phyloP scores from a whole-genome alignment of 805 yeast species.

The Kluyveromyces nonfermentans region DNA sequence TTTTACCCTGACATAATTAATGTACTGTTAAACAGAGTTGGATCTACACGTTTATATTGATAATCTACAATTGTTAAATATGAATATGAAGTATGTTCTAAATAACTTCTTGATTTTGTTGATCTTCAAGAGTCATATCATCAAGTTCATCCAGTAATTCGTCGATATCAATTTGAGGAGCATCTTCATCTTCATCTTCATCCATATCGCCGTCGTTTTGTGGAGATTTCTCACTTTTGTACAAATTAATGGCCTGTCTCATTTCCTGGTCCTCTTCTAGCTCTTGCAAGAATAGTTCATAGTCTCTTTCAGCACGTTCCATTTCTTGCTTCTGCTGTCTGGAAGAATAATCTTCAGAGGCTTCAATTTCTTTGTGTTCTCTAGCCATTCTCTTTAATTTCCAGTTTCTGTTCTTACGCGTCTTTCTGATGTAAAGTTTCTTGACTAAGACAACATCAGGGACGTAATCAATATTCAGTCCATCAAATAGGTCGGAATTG shows the following conservation, averaged over 20 bases:
- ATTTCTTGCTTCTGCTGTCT: conserved; percentile 80
- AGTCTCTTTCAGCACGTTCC: conserved; percentile 89
- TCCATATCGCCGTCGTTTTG: conserved; percentile 34
- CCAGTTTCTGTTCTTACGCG: conserved; percentile 73
- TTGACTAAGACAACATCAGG: conserved; percentile 86
- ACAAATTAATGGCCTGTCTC: conserved; percentile 81
- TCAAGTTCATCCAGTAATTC: conserved; percentile 92
- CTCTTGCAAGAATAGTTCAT: conserved; percentile 91
- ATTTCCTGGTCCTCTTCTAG: conserved; percentile 94
- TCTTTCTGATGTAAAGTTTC: conserved; percentile 78
- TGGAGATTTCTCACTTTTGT: conserved; percentile 46
- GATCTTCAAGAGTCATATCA: conserved; percentile 76
- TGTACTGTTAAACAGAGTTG: neutral
- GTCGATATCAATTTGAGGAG: conserved; percentile 82
- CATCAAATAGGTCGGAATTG: conserved; percentile 81
- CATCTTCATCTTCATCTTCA: conserved; percentile 64
- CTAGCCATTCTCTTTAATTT: conserved; percentile 95
- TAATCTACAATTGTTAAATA: neutral
- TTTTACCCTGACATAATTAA: neutral
- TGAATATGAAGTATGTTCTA: neutral
- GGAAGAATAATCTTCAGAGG: conserved; percentile 47
- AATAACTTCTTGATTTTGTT: conserved; percentile 3
- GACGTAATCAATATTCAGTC: conserved; percentile 44
- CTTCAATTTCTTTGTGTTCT: conserved; percentile 84
- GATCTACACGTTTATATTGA: neutral